Conservation (phyloP, 805 yeast genomes). For the Candida patagonica region DNA sequence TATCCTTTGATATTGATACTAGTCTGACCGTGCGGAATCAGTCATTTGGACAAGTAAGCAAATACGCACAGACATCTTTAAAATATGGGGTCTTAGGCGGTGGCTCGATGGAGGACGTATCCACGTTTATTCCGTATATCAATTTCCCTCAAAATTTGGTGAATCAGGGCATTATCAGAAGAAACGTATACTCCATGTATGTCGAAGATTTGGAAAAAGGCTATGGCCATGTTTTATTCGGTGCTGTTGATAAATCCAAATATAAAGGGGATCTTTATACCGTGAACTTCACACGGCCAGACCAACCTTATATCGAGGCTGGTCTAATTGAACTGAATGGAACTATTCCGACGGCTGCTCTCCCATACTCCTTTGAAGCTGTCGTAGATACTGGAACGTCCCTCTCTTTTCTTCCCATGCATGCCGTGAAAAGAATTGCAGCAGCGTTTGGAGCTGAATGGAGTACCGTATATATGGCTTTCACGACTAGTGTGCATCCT, state of each 20-base stretch:
- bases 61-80: background rate
- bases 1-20: slow-evolving; percentile 39
- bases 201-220: slow-evolving; percentile 27
- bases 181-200: slow-evolving; percentile 39
- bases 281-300: slow-evolving; percentile 33
- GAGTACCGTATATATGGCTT: slow-evolving; percentile 3
- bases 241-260: slow-evolving; percentile 14
- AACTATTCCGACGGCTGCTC: background rate
- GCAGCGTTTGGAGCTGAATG: slow-evolving; percentile 8
- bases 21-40: slow-evolving; percentile 32
- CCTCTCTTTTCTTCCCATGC: slow-evolving; percentile 38
- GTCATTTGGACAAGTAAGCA: slow-evolving; percentile 4
- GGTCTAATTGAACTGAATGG: slow-evolving; percentile 1
- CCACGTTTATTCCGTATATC: slow-evolving; percentile 32
- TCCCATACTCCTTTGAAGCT: slow-evolving; percentile 6
- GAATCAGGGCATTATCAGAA: slow-evolving; percentile 33
- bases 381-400: slow-evolving; percentile 49
- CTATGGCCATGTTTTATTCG: slow-evolving; percentile 26
- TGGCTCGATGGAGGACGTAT: slow-evolving; percentile 21
- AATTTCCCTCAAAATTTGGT: slow-evolving; percentile 59
- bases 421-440: slow-evolving; percentile 17
- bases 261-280: slow-evolving; percentile 14
- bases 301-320: slow-evolving; percentile 13
- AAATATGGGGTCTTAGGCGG: slow-evolving; percentile 7
- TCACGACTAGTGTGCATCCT: slow-evolving; percentile 3